A percentile compares a stretch with the other conserved stretches of the same genome.
phyloP scores from a whole-genome alignment of 306 rosid species.

The Trichosanthes cucumerina region DNA sequence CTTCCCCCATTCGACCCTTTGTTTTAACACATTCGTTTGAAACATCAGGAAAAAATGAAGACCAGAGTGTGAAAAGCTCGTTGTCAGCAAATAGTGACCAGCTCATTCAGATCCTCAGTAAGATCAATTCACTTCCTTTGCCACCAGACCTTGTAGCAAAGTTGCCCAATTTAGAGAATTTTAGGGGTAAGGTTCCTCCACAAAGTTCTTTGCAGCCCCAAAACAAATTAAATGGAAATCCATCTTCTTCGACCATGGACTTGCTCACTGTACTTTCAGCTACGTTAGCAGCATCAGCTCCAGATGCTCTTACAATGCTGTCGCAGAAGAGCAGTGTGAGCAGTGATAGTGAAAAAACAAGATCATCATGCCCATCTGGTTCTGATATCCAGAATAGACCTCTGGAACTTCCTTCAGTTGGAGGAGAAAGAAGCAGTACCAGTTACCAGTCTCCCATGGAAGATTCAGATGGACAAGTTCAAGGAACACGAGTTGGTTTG shows the following conservation, averaged over 20 bases:
- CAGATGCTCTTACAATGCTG: slow-evolving; percentile 29
- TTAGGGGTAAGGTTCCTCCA: slow-evolving; percentile 27
- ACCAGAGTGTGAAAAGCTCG: slow-evolving; percentile 31
- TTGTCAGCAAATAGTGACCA: slow-evolving; percentile 57
- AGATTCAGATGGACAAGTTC: slow-evolving; percentile 57
- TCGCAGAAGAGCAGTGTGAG: slow-evolving; percentile 57
- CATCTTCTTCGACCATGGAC: slow-evolving; percentile 57
- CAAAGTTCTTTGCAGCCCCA: slow-evolving; percentile 30
- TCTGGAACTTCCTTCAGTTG: slow-evolving; percentile 40
- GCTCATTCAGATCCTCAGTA: slow-evolving; percentile 67
- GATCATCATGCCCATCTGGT: slow-evolving; percentile 28
- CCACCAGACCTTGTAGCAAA: slow-evolving; percentile 68
- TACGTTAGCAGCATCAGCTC: slow-evolving; percentile 46
- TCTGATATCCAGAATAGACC: slow-evolving; percentile 26
- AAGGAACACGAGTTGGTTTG: slow-evolving; percentile 44
- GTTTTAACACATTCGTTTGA: slow-evolving; percentile 4
- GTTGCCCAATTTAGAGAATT: slow-evolving; percentile 52
- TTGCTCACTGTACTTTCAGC: slow-evolving; percentile 69
- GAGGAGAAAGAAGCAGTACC: slow-evolving; percentile 76
- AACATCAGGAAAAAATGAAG: slow-evolving; percentile 56
- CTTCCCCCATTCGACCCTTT: background rate
- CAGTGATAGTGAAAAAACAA: slow-evolving; percentile 54
- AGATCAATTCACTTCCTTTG: slow-evolving; percentile 52
- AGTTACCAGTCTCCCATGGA: slow-evolving; percentile 76
- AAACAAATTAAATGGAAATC: slow-evolving; percentile 39